phyloP scores from a whole-genome alignment of 2,329 filamentous ascomycete genomes.

The Purpureocillium lavendulum region DNA sequence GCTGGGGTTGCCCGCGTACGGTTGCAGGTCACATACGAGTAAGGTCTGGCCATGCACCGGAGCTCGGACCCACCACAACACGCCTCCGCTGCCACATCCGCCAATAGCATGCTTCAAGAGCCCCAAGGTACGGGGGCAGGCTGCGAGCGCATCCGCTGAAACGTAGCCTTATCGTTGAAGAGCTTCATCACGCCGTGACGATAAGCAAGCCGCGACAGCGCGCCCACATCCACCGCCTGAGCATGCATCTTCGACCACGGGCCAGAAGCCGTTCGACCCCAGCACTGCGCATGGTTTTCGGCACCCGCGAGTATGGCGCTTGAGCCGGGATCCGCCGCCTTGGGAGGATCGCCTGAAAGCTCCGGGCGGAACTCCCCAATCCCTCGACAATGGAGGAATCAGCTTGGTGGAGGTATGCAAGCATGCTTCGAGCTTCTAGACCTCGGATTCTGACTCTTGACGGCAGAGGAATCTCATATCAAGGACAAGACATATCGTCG shows the following conservation, averaged over 20 bases:
- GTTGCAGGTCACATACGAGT: too few relatives aligned
- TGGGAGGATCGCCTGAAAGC: slow-evolving; percentile 68
- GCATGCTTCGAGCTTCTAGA: slow-evolving; percentile 5
- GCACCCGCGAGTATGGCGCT: slow-evolving; percentile 46
- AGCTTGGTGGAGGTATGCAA: slow-evolving; percentile 64
- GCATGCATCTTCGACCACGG: slow-evolving; percentile 3
- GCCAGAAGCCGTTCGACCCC: too few relatives aligned
- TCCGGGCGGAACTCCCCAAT: slow-evolving; percentile 74
- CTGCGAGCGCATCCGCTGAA: slow-evolving; percentile 4
- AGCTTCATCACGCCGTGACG: neutral
- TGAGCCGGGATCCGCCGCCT: slow-evolving; percentile 48
- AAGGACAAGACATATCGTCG: slow-evolving; percentile 70
- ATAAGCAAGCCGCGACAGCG: neutral
- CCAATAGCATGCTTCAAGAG: neutral
- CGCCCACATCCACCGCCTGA: neutral
- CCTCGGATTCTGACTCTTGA: slow-evolving; percentile 2
- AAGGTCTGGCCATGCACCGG: too few relatives aligned
- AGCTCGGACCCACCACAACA: too few relatives aligned
- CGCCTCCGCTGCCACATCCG: too few relatives aligned
- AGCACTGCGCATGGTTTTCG: slow-evolving; percentile 5
- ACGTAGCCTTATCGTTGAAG: slow-evolving; percentile 11
- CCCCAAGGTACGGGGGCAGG: neutral
- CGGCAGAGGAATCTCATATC: slow-evolving; percentile 42
- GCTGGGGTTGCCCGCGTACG: too few relatives aligned
- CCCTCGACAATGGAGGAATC: slow-evolving; percentile 68